Base-by-base conservation (phyloP, 768 basidiomycete species). In the Hemileccinum impolitum region DNA sequence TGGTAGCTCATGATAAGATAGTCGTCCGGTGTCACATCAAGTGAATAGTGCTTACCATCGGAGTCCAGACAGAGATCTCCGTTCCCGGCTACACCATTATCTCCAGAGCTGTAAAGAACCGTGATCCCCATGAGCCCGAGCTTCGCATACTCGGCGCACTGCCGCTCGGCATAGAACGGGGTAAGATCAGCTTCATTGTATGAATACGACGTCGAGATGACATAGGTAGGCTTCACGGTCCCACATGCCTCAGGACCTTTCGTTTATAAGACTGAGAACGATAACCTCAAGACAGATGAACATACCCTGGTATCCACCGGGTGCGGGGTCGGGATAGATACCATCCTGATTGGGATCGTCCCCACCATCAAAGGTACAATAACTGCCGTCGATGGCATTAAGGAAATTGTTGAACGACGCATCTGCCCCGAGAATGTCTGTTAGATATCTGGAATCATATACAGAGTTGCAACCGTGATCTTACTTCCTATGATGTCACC, bases 101-200 rank as follows among this genome's bases (percentile, higher is more conserved):
- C 37, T 2, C 74, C 75, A 4, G 72, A 72, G 18, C 69, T 64
- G 49, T 72, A 76, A 38, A 75, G 49, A 25, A 76, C 54, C 3
- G 74, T 70, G 5, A 60, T 53, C 30, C 72, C 71, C 54, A 70
- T 54, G 30, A 71, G 44, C 12, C 70, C 70, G 11, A 71, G 64
- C 54, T 75, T 76, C 34, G 62, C 73, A 51, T 75, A 75, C 58
- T 76, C 74, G 18, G 60, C 54, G 53, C 73, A 74, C 50, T 73
- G 71, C 31, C 73, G 65, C 31, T 51, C 56, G 25, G 66, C 61
- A 51, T 71, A 73, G 41, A 65, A 61, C 2, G 70, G 62, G 1
- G 65, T 64, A 39, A 64, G 54, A 23, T 65, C 62, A 21, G 52
- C 62, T 50, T 74, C 73, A 44, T 71, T 62, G 50, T 67, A 64